Conservation (phyloP, 73 alveolate genomes). For the Tetrahymena malaccensis region DNA sequence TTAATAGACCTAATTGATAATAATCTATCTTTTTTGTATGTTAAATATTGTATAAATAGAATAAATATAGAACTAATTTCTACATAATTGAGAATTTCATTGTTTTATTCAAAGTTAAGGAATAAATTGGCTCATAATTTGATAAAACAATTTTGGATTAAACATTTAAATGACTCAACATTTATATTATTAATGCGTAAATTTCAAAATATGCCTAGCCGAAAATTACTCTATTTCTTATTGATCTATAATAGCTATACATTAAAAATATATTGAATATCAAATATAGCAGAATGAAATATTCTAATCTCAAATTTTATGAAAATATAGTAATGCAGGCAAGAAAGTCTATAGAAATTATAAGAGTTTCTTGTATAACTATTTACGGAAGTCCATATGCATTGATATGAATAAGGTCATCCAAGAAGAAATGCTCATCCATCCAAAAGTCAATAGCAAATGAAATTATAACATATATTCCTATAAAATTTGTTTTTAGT, state of each 20-base stretch:
- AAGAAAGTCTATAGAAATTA: background rate
- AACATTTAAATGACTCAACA: background rate
- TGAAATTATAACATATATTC: background rate
- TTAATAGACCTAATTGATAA: background rate
- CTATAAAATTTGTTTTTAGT: background rate
- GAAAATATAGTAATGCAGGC: background rate
- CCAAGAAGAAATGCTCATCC: background rate
- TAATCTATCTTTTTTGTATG: background rate
- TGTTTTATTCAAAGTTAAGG: background rate
- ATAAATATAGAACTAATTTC: background rate
- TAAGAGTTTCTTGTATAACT: background rate
- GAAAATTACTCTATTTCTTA: background rate
- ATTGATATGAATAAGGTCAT: background rate
- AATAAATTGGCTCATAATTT: background rate
- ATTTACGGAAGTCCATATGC: background rate
- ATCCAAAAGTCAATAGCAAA: background rate
- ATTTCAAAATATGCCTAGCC: background rate
- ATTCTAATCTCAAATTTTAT: background rate
- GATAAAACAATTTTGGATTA: background rate
- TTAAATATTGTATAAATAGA: background rate
- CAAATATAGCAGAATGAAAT: background rate
- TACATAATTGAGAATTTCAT: background rate
- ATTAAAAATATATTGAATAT: background rate
- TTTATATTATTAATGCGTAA: background rate
- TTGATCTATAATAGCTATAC: background rate